phyloP scores from a whole-genome alignment of 495 filamentous ascomycete genomes.

The Filosporella fistucella region DNA sequence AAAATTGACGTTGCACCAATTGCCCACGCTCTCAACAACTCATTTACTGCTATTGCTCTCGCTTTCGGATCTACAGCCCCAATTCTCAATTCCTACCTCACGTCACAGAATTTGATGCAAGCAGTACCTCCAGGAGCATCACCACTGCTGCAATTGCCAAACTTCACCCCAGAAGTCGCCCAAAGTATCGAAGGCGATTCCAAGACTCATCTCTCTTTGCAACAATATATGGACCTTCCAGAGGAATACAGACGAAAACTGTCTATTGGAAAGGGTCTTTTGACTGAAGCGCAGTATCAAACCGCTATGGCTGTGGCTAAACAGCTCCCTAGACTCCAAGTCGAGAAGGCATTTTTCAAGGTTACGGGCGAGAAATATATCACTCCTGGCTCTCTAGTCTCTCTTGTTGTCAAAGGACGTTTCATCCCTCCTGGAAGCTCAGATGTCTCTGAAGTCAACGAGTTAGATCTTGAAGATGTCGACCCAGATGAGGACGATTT shows the following conservation, averaged over 20 bases:
- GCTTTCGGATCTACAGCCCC: conserved; percentile 81
- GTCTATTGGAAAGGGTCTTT: conserved; percentile 61
- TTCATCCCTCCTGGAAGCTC: conserved; percentile 81
- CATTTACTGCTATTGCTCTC: conserved; percentile 81
- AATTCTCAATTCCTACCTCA: conserved; percentile 75
- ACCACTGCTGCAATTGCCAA: conserved; percentile 86
- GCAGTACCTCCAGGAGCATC: conserved; percentile 77
- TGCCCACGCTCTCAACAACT: conserved; percentile 74
- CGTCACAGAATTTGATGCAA: conserved; percentile 83
- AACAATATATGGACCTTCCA: conserved; percentile 80
- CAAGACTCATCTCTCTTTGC: conserved; percentile 71
- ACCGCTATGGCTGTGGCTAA: conserved; percentile 69
- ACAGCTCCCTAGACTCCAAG: conserved; percentile 73
- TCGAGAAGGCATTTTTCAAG: conserved; percentile 98
- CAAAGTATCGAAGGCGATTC: conserved; percentile 71
- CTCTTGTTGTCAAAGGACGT: conserved; percentile 91
- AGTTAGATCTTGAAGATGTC: conserved; percentile 79
- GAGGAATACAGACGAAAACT: conserved; percentile 68
- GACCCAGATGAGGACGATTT: conserved; percentile 92
- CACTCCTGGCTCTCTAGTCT: conserved; percentile 88
- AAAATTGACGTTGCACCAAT: conserved; percentile 78
- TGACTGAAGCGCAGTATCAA: conserved; percentile 72
- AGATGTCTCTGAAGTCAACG: conserved; percentile 66
- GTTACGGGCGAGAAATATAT: conserved; percentile 90
- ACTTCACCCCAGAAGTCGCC: conserved; percentile 74